Percentiles rank a stretch among this genome's conserved stretches.
Evolutionary conservation across 2,329 filamentous ascomycete species (phyloP).

Genomic region (Akanthomyces dipterigenus): DNA sequence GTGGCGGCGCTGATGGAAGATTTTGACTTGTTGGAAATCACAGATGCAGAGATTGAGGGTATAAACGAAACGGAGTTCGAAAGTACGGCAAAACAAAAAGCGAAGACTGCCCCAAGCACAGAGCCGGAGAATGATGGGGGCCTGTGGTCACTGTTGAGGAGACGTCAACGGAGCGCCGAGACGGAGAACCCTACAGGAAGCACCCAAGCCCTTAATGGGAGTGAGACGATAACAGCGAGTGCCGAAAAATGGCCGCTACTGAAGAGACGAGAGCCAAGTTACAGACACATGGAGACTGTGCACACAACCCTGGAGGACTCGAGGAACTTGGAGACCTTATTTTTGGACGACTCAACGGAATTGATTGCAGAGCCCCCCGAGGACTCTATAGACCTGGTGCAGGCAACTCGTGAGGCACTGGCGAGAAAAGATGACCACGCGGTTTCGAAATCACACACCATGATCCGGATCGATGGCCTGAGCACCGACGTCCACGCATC

Average conservation of each 20-base stretch:
- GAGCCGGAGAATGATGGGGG: background rate
- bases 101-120: background rate
- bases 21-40: background rate
- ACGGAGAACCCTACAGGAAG: background rate
- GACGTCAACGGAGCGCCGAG: background rate
- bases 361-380: background rate
- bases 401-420: background rate
- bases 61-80: background rate
- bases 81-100: background rate
- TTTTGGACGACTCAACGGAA: background rate
- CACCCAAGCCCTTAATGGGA: background rate
- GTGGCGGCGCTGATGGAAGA: background rate
- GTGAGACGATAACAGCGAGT: no score
- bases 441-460: constrained; percentile 15
- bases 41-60: background rate
- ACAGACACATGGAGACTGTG: background rate
- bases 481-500: constrained; percentile 54
- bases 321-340: no score
- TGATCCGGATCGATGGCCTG: constrained; percentile 53
- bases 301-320: background rate
- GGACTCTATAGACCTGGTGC: background rate
- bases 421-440: background rate
- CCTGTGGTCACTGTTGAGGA: background rate
- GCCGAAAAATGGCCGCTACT: constrained; percentile 8
- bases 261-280: background rate